phyloP scores from a whole-genome alignment of 495 filamentous ascomycete species.

The Hyaloscypha bicolor region DNA sequence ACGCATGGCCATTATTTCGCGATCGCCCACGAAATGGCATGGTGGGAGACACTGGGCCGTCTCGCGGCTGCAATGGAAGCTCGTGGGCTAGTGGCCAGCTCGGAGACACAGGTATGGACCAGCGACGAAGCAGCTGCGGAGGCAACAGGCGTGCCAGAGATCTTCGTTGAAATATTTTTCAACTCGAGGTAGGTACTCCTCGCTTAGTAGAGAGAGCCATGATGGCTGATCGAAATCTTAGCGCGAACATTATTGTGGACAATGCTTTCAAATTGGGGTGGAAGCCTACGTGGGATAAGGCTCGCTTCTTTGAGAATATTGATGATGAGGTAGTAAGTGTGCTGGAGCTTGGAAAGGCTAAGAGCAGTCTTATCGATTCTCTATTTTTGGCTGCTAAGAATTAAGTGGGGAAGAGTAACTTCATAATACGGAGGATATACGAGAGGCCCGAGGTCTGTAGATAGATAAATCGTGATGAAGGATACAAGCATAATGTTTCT shows the following conservation, averaged over 20 bases:
- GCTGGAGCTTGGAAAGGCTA: slow-evolving; percentile 38
- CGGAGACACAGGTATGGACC: slow-evolving; percentile 38
- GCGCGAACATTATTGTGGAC: slow-evolving; percentile 36
- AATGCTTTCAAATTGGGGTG: slow-evolving; percentile 40
- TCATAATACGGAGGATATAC: slow-evolving; percentile 25
- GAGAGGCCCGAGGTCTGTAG: slow-evolving; percentile 27
- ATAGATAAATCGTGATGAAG: slow-evolving; percentile 27
- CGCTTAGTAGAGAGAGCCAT: slow-evolving; percentile 19
- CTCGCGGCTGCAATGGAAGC: slow-evolving; percentile 37
- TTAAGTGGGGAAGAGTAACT: slow-evolving; percentile 24
- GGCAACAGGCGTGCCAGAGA: slow-evolving; percentile 32
- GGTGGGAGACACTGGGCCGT: slow-evolving; percentile 40
- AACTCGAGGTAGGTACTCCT: slow-evolving; percentile 34
- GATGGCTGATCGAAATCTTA: slow-evolving; percentile 30
- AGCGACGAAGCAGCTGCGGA: slow-evolving; percentile 41
- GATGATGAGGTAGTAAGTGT: slow-evolving; percentile 41
- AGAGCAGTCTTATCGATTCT: slow-evolving; percentile 36
- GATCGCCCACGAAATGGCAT: slow-evolving; percentile 36
- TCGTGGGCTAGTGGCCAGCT: slow-evolving; percentile 40
- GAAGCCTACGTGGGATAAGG: slow-evolving; percentile 40
- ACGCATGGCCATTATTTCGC: slow-evolving; percentile 43
- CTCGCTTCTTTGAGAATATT: slow-evolving; percentile 39
- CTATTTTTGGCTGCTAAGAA: slow-evolving; percentile 26
- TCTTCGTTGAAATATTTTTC: slow-evolving; percentile 34
- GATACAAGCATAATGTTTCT: slow-evolving; percentile 29